Evolutionary conservation across 257 asterid genomes (phyloP), one percentile per base, ranked within the genome.

Genomic region (Striga asiatica): DNA sequence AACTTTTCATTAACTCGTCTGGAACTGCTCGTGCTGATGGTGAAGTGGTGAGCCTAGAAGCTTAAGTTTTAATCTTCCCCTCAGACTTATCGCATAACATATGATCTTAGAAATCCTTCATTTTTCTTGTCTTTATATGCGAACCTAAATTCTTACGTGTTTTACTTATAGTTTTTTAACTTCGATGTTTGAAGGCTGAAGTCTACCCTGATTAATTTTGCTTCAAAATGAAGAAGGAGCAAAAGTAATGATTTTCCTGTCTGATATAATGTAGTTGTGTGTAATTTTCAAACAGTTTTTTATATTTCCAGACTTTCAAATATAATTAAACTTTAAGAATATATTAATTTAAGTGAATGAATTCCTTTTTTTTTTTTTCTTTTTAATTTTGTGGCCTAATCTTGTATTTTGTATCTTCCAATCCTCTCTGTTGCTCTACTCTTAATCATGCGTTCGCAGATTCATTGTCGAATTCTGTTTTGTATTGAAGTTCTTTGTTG

Each of bases 1-100:
- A 76, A 60, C 60, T 89, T 46, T 86, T 83, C 78, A 89, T 89
- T 64, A 89, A 89, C 74, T 89, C 98, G 56, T 85, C 98, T 60
- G 98, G 98, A 60, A 86, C 95, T 58, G 81, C 93, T 51, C 93
- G 93, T 65, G 98, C 79, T 73, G 98, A 89, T 61, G 98, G 96
- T 62, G 96, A 86, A 81, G 74, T 86, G 69, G 96, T 89, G 77
- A 74, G 89, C 59, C 57, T 50, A 53, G 7, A 32, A 55, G 17
- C 54, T 1, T 34, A 10, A 27, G 54, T 25, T 58, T 46, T 37
- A 54, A 32, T 24, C 8, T 13, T 45, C 50, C 32, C 50, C 54
- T 54, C 53, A 32, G 22, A 61, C 17, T 53, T n/a, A n/a, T 39
- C 7, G 12, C 64, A 41, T 49, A 50, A 25, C 50, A 37, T 60